Conservation (phyloP, 768 basidiomycete species). For the Leccinum truebloodii region DNA sequence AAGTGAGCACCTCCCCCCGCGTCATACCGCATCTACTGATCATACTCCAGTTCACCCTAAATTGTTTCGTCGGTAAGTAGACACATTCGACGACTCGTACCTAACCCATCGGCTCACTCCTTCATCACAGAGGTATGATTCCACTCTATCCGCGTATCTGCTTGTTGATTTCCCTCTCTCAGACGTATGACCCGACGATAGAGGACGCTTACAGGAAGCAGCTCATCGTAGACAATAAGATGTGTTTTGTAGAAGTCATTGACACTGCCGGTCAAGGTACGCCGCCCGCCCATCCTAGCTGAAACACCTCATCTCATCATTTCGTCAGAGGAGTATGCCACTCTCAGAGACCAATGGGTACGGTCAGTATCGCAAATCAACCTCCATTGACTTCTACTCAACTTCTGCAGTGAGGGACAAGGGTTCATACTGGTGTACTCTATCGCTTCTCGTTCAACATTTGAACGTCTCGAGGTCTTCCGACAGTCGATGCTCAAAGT, state of each 20-base stretch:
- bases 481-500: slow-evolving; percentile 88
- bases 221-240: slow-evolving; percentile 89
- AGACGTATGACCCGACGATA: slow-evolving; percentile 99
- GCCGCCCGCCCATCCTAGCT: slow-evolving; percentile 24
- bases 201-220: slow-evolving; percentile 98
- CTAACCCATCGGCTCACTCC: slow-evolving; percentile 16
- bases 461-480: slow-evolving; percentile 87
- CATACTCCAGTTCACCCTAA: slow-evolving; percentile 82
- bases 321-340: slow-evolving; percentile 89
- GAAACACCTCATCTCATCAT: slow-evolving; percentile 20
- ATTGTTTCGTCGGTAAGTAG: slow-evolving; percentile 90
- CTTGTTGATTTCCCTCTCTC: slow-evolving; percentile 10
- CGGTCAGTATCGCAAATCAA: slow-evolving; percentile 56
- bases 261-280: slow-evolving; percentile 97
- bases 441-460: slow-evolving; percentile 90
- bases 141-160: slow-evolving; percentile 6
- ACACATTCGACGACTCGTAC: slow-evolving; percentile 6
- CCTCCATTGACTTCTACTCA: slow-evolving; percentile 11
- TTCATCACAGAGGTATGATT: slow-evolving; percentile 52
- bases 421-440: slow-evolving; percentile 98
- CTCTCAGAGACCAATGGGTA: slow-evolving; percentile 97
- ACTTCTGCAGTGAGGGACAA: slow-evolving; percentile 81
- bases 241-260: slow-evolving; percentile 96
- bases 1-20: slow-evolving; percentile 52
- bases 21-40: slow-evolving; percentile 10